Conservation (phyloP, 768 basidiomycete species). For the Nevesoporus exiguus region DNA sequence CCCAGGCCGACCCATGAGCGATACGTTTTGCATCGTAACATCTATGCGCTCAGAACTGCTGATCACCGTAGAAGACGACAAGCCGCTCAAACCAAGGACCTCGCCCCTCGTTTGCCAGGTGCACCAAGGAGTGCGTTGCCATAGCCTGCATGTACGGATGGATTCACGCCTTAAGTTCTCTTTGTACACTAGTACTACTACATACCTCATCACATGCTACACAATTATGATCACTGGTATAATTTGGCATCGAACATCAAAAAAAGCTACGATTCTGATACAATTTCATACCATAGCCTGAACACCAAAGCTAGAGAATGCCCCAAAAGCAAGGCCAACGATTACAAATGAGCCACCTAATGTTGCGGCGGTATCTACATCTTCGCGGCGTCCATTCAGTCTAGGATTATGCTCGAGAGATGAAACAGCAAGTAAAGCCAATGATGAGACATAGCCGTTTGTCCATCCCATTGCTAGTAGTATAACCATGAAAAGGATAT, state of each 20-base stretch:
- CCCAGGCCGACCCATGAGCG: conserved; percentile 59
- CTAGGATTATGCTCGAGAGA: conserved; percentile 77
- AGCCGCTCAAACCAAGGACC: conserved; percentile 59
- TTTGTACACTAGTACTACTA: not conserved
- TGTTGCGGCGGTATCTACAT: conserved; percentile 84
- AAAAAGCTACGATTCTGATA: not conserved
- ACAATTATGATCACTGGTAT: not conserved
- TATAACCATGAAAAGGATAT: conserved; percentile 70
- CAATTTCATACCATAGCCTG: conserved; percentile 55
- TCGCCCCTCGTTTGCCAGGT: conserved; percentile 69
- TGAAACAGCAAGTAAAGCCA: conserved; percentile 80
- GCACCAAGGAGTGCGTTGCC: conserved; percentile 41
- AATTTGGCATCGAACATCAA: too few species aligned
- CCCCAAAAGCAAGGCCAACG: conserved; percentile 72
- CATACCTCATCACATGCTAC: not conserved
- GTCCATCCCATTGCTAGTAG: conserved; percentile 71
- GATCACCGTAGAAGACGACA: conserved; percentile 74
- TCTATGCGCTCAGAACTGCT: conserved; percentile 73
- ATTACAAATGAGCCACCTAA: conserved; percentile 76
- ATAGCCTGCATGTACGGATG: conserved; percentile 3
- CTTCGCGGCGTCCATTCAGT: conserved; percentile 63
- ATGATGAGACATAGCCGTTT: conserved; percentile 76
- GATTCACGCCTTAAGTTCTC: not conserved
- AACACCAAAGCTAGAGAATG: conserved; percentile 79
- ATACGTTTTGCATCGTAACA: conserved; percentile 78